These are phyloP conservation scores for Cyberlindnera sargentensis DNA, from an alignment of 805 yeast genomes.

Conservation along the genomic window DNA sequence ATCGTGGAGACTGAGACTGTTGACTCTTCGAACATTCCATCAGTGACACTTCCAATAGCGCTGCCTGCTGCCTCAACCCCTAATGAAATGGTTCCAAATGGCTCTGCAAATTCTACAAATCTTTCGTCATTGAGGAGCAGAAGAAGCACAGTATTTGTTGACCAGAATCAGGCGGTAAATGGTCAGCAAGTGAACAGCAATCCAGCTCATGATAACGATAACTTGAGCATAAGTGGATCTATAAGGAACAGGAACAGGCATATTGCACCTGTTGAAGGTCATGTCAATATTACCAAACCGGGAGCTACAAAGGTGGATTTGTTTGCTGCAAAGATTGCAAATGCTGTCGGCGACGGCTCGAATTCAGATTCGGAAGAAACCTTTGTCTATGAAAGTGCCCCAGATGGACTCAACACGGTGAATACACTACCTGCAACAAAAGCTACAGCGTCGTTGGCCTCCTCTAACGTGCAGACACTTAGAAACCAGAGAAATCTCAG, in stretches of 20 bases:
- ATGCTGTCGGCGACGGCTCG: conserved; percentile 87
- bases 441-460: conserved; percentile 4
- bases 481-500: conserved; percentile 21
- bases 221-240: conserved; percentile 20
- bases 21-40: conserved; percentile 31
- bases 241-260: conserved; percentile 17
- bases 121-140: conserved; percentile 28
- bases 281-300: conserved; percentile 17
- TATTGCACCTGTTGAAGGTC: conserved; percentile 14
- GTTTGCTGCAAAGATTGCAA: conserved; percentile 91
- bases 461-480: conserved; percentile 12
- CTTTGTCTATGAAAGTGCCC: conserved; percentile 73
- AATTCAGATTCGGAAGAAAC: conserved; percentile 90
- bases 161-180: conserved; percentile 5
- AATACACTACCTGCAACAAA: conserved; percentile 15
- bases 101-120: conserved; percentile 19
- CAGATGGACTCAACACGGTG: conserved; percentile 19
- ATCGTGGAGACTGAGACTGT: conserved; percentile 62
- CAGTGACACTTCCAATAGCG: conserved; percentile 23
- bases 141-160: conserved; percentile 27
- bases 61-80: conserved; percentile 6
- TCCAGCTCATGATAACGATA: conserved; percentile 14
- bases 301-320: conserved; percentile 75
- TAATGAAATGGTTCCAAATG: conserved; percentile 14
- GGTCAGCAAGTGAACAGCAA: conserved; percentile 7